Base-by-base conservation (phyloP, 2,329 filamentous ascomycete species). In the Bipolaris gigantea region DNA sequence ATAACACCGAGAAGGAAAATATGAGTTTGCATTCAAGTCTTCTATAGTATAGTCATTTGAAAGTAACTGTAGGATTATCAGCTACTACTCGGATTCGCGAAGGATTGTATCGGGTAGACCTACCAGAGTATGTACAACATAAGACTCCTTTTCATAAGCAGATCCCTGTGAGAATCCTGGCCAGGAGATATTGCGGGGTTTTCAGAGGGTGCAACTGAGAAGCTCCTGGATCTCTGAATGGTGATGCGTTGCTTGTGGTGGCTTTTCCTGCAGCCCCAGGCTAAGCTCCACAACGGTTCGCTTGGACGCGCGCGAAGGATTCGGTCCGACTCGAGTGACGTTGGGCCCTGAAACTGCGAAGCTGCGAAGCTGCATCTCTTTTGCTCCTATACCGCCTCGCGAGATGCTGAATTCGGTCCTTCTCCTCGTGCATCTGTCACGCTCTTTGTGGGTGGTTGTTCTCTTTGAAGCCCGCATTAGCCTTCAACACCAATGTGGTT, bases 261-360 rank as follows among this genome's bases (percentile, higher is more conserved):
- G 11, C 21, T 10, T 42, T 1, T 13, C 40, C 9, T 27, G 39
- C 32, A 32, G 33, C 33, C 27, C 18, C 11, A 19, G 33, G 5
- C 38, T 13, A 16, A 21, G 30, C 30, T 47, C 36, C 41, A 48
- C 41, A 42, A 21, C 16, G 30, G 32, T 40, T 54, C 51, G 51
- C 35, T 40, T 44, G n/a, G 3, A 39, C 8, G 2, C 33, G 33
- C 3, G 33, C 46, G 27, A 50, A 50, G 5, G 11, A 50, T 45
- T 50, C 51, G 51, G 51, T 21, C 51, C 51, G 51, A 54, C 11
- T 35, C 34, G 3, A 33, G 19, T 50, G 51, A 54, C 51, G 51
- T 50, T 38, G 27, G 1, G 7, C 30, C 38, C 25, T 25, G 36
- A 21, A 33, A 38, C 46, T 34, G 4, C 30, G 19, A 23, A 33